phyloP scores from a whole-genome alignment of 2,329 filamentous ascomycete genomes.

The Elsinoe perseae region DNA sequence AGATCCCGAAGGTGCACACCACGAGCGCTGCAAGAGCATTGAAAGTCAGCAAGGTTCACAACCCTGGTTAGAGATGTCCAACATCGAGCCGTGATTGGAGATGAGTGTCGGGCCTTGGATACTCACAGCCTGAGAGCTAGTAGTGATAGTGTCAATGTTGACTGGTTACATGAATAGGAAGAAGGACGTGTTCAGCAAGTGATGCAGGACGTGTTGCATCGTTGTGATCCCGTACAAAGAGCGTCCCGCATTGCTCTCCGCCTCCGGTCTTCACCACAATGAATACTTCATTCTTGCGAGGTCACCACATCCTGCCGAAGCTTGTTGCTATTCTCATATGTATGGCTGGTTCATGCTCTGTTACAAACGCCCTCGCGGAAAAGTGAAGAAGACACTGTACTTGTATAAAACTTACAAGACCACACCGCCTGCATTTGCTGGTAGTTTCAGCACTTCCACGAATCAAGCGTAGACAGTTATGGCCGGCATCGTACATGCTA shows the following conservation, averaged over 20 bases:
- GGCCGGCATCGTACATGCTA: too few relatives aligned
- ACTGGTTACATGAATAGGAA: not conserved
- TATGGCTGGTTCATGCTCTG: too few relatives aligned
- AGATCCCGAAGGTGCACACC: not conserved
- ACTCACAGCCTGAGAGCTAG: not conserved
- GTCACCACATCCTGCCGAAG: not conserved
- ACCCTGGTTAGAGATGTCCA: not conserved
- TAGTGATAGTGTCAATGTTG: not conserved
- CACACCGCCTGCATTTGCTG: too few relatives aligned
- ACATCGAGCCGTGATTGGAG: not conserved
- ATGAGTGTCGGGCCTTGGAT: not conserved
- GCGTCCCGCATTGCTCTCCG: not conserved
- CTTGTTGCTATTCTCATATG: not conserved
- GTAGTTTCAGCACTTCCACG: too few relatives aligned
- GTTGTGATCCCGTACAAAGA: not conserved
- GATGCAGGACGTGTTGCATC: not conserved
- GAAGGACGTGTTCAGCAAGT: not conserved
- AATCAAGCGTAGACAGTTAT: too few relatives aligned
- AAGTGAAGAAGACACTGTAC: too few relatives aligned
- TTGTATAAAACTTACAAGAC: too few relatives aligned
- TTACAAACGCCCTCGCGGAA: too few relatives aligned
- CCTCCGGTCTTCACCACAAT: not conserved
- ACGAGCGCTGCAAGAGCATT: not conserved
- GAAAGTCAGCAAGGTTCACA: not conserved
- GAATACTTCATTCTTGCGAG: not conserved